Evolutionary conservation across 2,329 filamentous ascomycete species (phyloP), one percentile per base, ranked within the genome.

Genomic region (Saccharata proteae): DNA sequence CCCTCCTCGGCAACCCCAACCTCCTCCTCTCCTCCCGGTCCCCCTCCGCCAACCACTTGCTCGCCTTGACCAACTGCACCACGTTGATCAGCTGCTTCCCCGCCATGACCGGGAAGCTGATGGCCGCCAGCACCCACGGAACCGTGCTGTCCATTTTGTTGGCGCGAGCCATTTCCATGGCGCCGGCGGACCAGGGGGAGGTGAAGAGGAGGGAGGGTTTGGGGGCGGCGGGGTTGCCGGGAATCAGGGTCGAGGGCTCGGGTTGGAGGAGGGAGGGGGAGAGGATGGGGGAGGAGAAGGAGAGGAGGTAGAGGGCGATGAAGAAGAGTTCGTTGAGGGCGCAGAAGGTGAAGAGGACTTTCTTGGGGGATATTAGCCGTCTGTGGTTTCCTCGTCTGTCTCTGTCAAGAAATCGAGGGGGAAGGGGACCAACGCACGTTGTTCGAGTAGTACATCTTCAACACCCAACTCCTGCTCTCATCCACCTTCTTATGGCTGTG

Each of bases 391-490:
- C 10, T 20, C 26, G 8, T 13, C 15, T 9, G 15, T n/a, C 11
- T 16, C 17, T 30, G 20, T 12, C 19, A 16, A 12, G 24, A 24
- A 9, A 12, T 14, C 19, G 19, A 7, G 7, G 19, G n/a, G 19
- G 19, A 21, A 21, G 19, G 7, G 19, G 19, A 7, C 19, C n/a
- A 30, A 58, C 72, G 36, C 62, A 93, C 88, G 71, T 83, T 92
- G 67, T 93, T 96, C 40, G 84, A 88, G 61, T 98, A 98, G 67
- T 98, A 98, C 36, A 92, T 66, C 59, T 93, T 90, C 55, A 98
- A 62, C 37, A 96, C 67, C 74, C 78, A 83, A 64, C 83, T 93
- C 55, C 85, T 69, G 53, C 73, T 81, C 58, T 80, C 78, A 52
- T 93, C 84, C 31, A 98, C 77, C 46, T 81, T 86, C 74, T 98